Evolutionary conservation across 306 rosid species (phyloP).

Genomic region (Citrullus amarus): DNA sequence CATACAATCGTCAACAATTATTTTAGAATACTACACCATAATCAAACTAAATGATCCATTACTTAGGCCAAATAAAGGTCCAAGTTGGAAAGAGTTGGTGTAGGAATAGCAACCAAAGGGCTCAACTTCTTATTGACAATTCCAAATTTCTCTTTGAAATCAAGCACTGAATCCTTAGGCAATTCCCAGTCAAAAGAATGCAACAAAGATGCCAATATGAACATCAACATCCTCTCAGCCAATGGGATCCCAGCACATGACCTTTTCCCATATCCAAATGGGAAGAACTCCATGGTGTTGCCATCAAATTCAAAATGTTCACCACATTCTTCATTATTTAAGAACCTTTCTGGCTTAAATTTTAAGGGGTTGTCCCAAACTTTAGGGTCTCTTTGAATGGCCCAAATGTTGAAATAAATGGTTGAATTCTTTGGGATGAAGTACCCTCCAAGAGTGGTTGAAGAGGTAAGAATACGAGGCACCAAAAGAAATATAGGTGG

Average conservation of each 20-base stretch:
- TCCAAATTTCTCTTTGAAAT: slow-evolving; percentile 4
- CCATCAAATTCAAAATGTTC: slow-evolving; percentile 1
- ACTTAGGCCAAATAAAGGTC: not conserved
- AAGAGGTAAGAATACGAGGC: slow-evolving; percentile 9
- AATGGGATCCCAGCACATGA: slow-evolving; percentile 18
- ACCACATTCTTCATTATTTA: not conserved
- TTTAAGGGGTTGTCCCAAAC: slow-evolving; percentile 18
- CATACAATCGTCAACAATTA: too few relatives aligned
- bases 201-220: not conserved
- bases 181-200: slow-evolving; percentile 8
- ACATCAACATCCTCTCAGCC: slow-evolving; percentile 11
- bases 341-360: slow-evolving; percentile 15
- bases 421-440: not conserved
- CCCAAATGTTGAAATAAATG: slow-evolving; percentile 15
- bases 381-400: slow-evolving; percentile 19
- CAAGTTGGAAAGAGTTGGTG: not conserved
- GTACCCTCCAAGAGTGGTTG: slow-evolving; percentile 19
- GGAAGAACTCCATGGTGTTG: not conserved
- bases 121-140: not conserved
- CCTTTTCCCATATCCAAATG: slow-evolving; percentile 33
- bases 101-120: slow-evolving; percentile 3
- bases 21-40: too few relatives aligned
- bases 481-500: slow-evolving; percentile 9
- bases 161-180: not conserved
- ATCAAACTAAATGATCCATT: too few relatives aligned